Evolutionary conservation across 1,139 yeast species (phyloP).

Genomic region (Protomyces pachydermus): DNA sequence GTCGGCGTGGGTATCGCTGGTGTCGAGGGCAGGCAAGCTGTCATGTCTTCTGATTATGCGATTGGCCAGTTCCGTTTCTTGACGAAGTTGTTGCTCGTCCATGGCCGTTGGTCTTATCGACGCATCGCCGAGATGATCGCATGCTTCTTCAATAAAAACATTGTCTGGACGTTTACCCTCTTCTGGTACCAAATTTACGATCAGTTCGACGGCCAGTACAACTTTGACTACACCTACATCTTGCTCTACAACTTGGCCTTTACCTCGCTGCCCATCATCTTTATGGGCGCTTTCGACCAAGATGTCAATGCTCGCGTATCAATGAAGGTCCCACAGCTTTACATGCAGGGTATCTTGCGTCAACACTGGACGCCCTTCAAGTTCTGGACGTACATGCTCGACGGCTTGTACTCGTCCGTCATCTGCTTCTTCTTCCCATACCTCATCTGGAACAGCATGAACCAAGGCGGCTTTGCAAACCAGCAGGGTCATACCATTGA

Average conservation of each 20-base stretch:
- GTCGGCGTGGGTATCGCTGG: constrained; percentile 99
- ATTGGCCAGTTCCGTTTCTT: constrained; percentile 88
- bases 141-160: constrained; percentile 85
- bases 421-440: constrained; percentile 86
- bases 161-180: constrained; percentile 76
- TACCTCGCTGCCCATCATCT: constrained; percentile 87
- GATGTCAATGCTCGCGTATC: constrained; percentile 82
- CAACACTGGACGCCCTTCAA: constrained; percentile 73
- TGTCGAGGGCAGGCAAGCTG: constrained; percentile 97
- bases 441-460: constrained; percentile 53
- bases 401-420: constrained; percentile 83
- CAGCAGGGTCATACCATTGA: constrained; percentile 61
- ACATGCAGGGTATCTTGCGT: constrained; percentile 76
- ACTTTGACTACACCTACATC: constrained; percentile 77
- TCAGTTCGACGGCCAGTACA: constrained; percentile 84
- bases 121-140: constrained; percentile 93
- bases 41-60: constrained; percentile 95
- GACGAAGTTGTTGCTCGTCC: constrained; percentile 72
- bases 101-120: constrained; percentile 95
- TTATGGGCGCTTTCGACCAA: constrained; percentile 86
- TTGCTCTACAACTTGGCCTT: constrained; percentile 92
- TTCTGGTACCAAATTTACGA: constrained; percentile 90
- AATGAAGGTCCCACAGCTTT: constrained; percentile 81
- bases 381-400: constrained; percentile 78
- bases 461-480: constrained; percentile 47